phyloP scores from a whole-genome alignment of 257 asterid genomes.

The Buddleja alternifolia region DNA sequence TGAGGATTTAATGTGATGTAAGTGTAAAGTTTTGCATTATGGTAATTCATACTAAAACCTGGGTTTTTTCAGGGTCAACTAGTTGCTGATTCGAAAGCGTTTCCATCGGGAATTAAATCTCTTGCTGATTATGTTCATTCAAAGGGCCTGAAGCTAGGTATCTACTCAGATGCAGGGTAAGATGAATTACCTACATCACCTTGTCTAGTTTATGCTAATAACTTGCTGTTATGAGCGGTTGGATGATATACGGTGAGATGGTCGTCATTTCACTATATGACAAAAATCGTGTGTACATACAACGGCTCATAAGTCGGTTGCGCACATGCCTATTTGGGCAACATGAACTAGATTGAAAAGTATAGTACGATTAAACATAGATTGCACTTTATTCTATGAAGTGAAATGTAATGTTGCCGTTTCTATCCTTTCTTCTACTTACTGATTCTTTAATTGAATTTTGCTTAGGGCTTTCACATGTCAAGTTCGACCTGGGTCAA shows the following conservation, averaged over 20 bases:
- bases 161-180: conserved; percentile 99
- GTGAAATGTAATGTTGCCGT: not conserved
- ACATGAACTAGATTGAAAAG: no score
- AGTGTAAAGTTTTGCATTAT: not conserved
- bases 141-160: conserved; percentile 90
- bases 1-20: not conserved
- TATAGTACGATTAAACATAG: conserved; percentile 3
- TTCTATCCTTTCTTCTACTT: conserved; percentile 25
- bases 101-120: conserved; percentile 87
- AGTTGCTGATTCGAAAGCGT: conserved; percentile 63
- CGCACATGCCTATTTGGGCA: no score
- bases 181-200: conserved; percentile 23
- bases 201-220: not conserved
- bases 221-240: no score
- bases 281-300: no score
- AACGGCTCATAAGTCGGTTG: no score
- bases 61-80: conserved; percentile 67
- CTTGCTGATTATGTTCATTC: conserved; percentile 91
- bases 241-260: no score
- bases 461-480: conserved; percentile 73
- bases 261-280: no score
- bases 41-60: conserved; percentile 16
- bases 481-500: conserved; percentile 92
- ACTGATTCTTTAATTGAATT: conserved; percentile 29
- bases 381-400: conserved; percentile 10